phyloP scores from a whole-genome alignment of 129 eudicot species.

The Logfia minima region DNA sequence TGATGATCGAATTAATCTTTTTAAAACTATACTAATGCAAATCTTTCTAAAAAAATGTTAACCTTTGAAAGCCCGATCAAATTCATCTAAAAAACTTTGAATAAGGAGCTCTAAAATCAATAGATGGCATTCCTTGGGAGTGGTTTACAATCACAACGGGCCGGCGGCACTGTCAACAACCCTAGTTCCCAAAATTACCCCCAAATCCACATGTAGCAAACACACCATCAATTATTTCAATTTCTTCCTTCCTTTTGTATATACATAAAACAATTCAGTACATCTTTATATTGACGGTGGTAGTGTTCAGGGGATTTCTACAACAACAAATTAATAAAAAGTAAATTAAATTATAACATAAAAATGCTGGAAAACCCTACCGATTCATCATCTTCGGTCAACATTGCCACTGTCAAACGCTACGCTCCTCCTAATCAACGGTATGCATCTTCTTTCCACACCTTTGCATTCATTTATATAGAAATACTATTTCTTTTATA shows the following conservation, averaged over 20 bases:
- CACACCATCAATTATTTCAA: background rate
- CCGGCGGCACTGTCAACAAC: conserved; percentile 35
- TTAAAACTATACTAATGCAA: too few relatives aligned
- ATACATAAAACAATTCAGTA: background rate
- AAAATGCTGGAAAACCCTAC: conserved; percentile 76
- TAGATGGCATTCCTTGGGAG: too few relatives aligned
- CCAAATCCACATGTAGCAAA: conserved; percentile 15
- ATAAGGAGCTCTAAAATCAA: too few relatives aligned
- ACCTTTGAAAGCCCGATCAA: too few relatives aligned
- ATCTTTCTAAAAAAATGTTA: too few relatives aligned
- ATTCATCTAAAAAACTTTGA: too few relatives aligned
- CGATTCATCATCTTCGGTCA: conserved; percentile 51
- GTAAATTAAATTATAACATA: background rate
- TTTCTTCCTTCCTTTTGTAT: conserved; percentile 7
- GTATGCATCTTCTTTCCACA: conserved; percentile 18
- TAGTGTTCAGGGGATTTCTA: conserved; percentile 24
- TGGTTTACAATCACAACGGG: conserved; percentile 1
- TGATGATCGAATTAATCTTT: too few relatives aligned
- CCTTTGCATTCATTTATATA: background rate
- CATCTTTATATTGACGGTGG: conserved; percentile 30
- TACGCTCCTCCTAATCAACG: conserved; percentile 87
- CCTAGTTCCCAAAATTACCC: conserved; percentile 21
- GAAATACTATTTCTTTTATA: background rate
- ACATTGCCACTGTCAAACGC: conserved; percentile 62
- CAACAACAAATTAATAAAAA: too few relatives aligned